These are phyloP conservation scores for Picea engelmannii DNA, from an alignment of 83 land plant genomes.

Conservation along the genomic window DNA sequence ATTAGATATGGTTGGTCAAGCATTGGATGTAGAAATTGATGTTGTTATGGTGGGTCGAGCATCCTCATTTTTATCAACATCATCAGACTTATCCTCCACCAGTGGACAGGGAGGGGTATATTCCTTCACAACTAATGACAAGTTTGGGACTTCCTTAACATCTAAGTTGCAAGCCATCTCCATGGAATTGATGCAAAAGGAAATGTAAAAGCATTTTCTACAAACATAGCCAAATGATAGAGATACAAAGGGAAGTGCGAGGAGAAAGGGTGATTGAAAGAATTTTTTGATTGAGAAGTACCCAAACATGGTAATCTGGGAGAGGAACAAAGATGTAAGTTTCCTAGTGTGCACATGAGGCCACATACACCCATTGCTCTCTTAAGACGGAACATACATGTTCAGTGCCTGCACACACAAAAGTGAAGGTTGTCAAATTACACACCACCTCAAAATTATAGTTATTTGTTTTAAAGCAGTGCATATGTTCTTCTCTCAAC, in stretches of 20 bases:
- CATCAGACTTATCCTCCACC: constrained; percentile 32
- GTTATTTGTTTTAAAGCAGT: too few relatives aligned
- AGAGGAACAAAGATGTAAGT: constrained; percentile 62
- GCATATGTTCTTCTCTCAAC: too few relatives aligned
- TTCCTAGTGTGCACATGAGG: constrained; percentile 79
- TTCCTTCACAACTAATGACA: constrained; percentile 43
- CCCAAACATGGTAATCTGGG: constrained; percentile 83
- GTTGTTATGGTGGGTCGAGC: constrained; percentile 20
- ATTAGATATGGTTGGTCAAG: too few relatives aligned
- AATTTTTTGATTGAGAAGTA: constrained; percentile 74
- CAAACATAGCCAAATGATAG: constrained; percentile 46
- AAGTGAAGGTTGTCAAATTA: neutral
- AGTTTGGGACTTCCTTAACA: constrained; percentile 52
- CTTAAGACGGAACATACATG: constrained; percentile 79
- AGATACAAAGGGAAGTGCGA: constrained; percentile 46
- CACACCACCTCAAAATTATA: neutral
- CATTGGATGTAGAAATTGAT: too few relatives aligned
- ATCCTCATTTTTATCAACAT: constrained; percentile 69
- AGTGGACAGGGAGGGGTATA: constrained; percentile 64
- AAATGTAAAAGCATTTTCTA: constrained; percentile 42
- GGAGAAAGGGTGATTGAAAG: constrained; percentile 42
- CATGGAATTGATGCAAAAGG: constrained; percentile 44
- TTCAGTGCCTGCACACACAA: constrained; percentile 30
- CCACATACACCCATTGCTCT: constrained; percentile 94
- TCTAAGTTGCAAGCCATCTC: constrained; percentile 47